Percentiles rank a stretch among this genome's conserved stretches.
phyloP scores from a whole-genome alignment of 78 protist species.

The Isochrysis galbana region DNA sequence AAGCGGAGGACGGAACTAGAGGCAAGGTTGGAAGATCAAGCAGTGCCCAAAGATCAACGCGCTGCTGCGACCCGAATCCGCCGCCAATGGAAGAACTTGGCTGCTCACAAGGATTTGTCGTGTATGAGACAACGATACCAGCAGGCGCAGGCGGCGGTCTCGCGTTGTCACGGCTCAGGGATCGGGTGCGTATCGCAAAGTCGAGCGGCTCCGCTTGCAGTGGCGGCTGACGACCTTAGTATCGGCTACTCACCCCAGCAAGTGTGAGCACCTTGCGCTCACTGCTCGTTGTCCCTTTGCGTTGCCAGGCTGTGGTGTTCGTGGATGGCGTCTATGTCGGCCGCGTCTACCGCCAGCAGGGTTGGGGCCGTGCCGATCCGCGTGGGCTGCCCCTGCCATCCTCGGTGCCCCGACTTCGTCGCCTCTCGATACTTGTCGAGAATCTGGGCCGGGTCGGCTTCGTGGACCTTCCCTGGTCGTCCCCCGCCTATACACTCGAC shows the following conservation, averaged over 20 bases:
- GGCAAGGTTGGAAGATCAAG: too few species aligned
- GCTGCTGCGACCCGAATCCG: background rate
- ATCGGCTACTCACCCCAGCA: too few species aligned
- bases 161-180: background rate
- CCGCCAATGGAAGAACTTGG: background rate
- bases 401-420: background rate
- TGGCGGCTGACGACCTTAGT: too few species aligned
- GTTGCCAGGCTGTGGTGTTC: too few species aligned
- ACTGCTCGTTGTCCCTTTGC: too few species aligned
- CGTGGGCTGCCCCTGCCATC: background rate
- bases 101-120: background rate
- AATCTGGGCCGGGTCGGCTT: conserved; percentile 33
- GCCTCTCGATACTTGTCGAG: conserved; percentile 14
- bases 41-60: too few species aligned
- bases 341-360: background rate
- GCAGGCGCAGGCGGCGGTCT: background rate
- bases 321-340: background rate
- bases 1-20: too few species aligned
- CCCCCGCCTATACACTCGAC: background rate
- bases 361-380: background rate
- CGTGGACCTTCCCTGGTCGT: background rate
- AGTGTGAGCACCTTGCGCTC: too few species aligned
- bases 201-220: too few species aligned
- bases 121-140: background rate
- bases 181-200: too few species aligned